Percentiles rank a stretch among this genome's conserved stretches.
Evolutionary conservation across 148 eudicot species (phyloP).

Genomic region (Silene latifolia): DNA sequence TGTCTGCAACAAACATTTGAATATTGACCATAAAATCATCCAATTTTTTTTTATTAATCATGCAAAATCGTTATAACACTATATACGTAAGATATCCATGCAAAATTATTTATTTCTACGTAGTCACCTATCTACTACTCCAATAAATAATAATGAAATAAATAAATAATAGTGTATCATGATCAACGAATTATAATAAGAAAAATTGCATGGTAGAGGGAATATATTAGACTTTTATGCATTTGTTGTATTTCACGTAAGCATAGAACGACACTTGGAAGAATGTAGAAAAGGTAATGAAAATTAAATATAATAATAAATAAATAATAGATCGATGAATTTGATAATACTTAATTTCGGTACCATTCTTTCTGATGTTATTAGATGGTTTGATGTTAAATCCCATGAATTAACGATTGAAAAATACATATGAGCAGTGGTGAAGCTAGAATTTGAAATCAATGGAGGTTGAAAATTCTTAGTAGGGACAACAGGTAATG

Average conservation of each 20-base stretch:
- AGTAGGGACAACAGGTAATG: no score
- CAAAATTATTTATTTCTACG: constrained; percentile 18
- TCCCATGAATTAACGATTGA: no score
- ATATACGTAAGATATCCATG: constrained; percentile 12
- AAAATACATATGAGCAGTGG: no score
- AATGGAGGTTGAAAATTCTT: no score
- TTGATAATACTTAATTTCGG: no score
- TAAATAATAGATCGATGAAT: no score
- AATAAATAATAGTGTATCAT: not conserved
- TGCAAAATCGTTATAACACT: not conserved
- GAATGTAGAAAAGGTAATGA: not conserved
- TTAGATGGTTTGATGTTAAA: no score
- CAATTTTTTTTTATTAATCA: not conserved
- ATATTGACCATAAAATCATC: constrained; percentile 3
- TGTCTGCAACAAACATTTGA: constrained; percentile 29
- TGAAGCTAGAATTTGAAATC: no score
- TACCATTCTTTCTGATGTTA: no score
- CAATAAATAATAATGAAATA: constrained; percentile 5
- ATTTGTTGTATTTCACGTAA: not conserved
- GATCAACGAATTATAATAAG: not conserved
- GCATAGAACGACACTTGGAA: constrained; percentile 19
- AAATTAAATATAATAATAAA: no score
- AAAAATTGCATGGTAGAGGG: not conserved
- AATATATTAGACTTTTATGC: not conserved
- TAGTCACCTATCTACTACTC: constrained; percentile 36